Percentiles rank a stretch among this genome's conserved stretches.
These are phyloP conservation scores for Trichoderma oligosporum DNA, from an alignment of 2,329 filamentous ascomycete genomes.

Conservation along the genomic window DNA sequence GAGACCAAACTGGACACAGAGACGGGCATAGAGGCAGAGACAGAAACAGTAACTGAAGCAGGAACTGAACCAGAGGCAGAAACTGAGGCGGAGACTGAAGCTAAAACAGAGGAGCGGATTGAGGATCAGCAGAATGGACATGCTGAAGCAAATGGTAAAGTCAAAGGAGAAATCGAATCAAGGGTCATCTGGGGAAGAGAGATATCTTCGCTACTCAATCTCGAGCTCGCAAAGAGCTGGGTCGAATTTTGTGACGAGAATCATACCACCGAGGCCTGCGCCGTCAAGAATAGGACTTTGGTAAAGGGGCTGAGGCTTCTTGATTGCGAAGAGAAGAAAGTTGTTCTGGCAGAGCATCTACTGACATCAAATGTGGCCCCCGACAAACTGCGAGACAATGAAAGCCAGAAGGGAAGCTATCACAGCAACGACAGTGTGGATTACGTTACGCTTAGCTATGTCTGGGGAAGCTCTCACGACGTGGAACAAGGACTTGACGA, in stretches of 20 bases:
- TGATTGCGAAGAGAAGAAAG: slow-evolving; percentile 30
- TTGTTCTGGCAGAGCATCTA: slow-evolving; percentile 31
- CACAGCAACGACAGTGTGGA: slow-evolving; percentile 18
- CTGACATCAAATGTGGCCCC: slow-evolving; percentile 7
- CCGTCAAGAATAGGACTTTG: slow-evolving; percentile 17
- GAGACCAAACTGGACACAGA: background rate
- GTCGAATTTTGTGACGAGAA: slow-evolving; percentile 34
- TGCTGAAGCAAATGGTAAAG: background rate
- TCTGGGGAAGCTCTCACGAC: slow-evolving; percentile 24
- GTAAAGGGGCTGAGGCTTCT: slow-evolving; percentile 33
- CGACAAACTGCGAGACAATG: background rate
- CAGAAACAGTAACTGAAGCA: background rate
- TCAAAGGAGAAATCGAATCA: background rate
- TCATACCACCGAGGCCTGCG: slow-evolving; percentile 28
- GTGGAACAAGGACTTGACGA: background rate
- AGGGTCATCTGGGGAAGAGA: slow-evolving; percentile 31
- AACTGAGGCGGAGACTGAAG: background rate
- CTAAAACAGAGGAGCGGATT: background rate
- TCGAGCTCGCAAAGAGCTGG: slow-evolving; percentile 33
- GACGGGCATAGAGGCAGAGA: background rate
- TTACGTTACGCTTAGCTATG: slow-evolving; percentile 39
- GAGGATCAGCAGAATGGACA: background rate
- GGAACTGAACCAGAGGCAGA: background rate
- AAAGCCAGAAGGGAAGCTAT: background rate
- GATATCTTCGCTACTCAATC: slow-evolving; percentile 31